Evolutionary conservation across 1,284 basidiomycete species (phyloP).

Genomic region (Irpex lacteus): DNA sequence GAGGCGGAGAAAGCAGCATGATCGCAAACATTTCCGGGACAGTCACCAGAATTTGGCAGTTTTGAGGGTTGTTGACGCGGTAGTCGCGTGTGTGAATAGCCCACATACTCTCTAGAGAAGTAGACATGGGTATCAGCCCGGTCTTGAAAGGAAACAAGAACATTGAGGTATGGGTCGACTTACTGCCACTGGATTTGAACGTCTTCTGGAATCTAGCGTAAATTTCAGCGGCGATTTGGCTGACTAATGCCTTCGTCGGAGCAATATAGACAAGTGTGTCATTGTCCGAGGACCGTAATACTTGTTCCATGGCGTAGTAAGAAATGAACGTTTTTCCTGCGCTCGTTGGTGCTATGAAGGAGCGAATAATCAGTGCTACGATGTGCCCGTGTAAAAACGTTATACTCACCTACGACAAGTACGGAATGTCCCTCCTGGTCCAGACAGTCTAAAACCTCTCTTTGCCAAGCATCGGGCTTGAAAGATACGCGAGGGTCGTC

Average conservation of each 20-base stretch:
- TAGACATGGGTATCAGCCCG: too few relatives aligned
- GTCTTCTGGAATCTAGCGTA: slow-evolving; percentile 68
- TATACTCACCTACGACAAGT: slow-evolving; percentile 57
- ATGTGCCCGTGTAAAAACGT: not conserved
- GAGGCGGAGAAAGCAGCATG: slow-evolving; percentile 63
- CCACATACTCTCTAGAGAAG: slow-evolving; percentile 55
- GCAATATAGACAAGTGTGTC: slow-evolving; percentile 72
- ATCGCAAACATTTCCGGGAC: slow-evolving; percentile 68
- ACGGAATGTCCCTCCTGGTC: slow-evolving; percentile 52
- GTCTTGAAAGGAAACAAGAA: too few relatives aligned
- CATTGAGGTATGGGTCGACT: not conserved
- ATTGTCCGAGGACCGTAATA: slow-evolving; percentile 57
- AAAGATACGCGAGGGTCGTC: slow-evolving; percentile 59
- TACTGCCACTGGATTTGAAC: slow-evolving; percentile 40
- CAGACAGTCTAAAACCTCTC: slow-evolving; percentile 60
- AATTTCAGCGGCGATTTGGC: slow-evolving; percentile 66
- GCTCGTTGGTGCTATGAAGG: slow-evolving; percentile 54
- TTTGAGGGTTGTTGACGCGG: slow-evolving; percentile 58
- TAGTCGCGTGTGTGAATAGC: slow-evolving; percentile 69
- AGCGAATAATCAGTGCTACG: not conserved
- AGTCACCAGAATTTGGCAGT: slow-evolving; percentile 69
- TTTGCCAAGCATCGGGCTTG: slow-evolving; percentile 69
- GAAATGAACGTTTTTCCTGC: slow-evolving; percentile 77
- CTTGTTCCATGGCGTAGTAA: slow-evolving; percentile 72
- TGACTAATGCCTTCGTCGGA: slow-evolving; percentile 70